A percentile compares a stretch with the other conserved stretches of the same genome.
Evolutionary conservation across 176 grass and related monocot species (phyloP).

Genomic region (sorghum (Sorghum bicolor)): Sorghum_bicolor_NCBIv3 NC_012871.2:4565001-4565500

Average conservation of each 20-base stretch:
- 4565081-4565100: background rate
- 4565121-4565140: background rate
- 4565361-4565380: background rate
- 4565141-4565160: background rate
- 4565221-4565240: background rate
- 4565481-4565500: background rate
- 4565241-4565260: no score
- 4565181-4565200: background rate
- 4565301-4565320: background rate
- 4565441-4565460: background rate
- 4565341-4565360: background rate
- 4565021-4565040: background rate
- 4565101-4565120: background rate
- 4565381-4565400: background rate
- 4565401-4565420: background rate
- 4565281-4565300: background rate
- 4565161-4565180: background rate
- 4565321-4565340: background rate
- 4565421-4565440: background rate
- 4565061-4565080: background rate
- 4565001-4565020: background rate
- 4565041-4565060: background rate
- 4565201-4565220: background rate
- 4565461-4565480: background rate
- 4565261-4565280: no score